phyloP scores from a whole-genome alignment of 495 filamentous ascomycete species.

The Aspergillus hancockii region DNA sequence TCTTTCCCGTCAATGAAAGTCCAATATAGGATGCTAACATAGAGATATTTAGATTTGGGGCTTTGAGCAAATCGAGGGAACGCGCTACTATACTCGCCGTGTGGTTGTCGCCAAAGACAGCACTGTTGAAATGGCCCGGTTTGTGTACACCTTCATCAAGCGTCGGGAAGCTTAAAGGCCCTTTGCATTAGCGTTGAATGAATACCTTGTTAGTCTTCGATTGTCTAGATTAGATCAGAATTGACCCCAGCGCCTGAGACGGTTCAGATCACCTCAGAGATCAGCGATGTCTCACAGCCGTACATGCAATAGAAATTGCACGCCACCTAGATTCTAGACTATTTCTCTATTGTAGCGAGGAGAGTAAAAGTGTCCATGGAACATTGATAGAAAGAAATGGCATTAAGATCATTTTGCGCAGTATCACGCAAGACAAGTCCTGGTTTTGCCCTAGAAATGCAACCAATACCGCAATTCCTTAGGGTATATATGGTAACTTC shows the following conservation, averaged over 20 bases:
- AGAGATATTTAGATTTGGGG: slow-evolving; percentile 56
- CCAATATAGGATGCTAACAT: not conserved
- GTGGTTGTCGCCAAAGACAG: slow-evolving; percentile 63
- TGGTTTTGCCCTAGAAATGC: not conserved
- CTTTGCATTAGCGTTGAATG: not conserved
- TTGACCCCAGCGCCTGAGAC: not conserved
- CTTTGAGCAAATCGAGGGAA: slow-evolving; percentile 57
- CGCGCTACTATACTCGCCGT: slow-evolving; percentile 68
- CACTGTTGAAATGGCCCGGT: slow-evolving; percentile 59
- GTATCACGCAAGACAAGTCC: not conserved
- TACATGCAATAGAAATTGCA: not conserved
- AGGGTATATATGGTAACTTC: not conserved
- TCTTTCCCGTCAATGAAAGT: not conserved
- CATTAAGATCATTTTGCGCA: not conserved
- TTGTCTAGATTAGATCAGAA: not conserved
- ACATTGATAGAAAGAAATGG: not conserved
- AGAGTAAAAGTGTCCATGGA: not conserved
- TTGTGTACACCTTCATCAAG: slow-evolving; percentile 70
- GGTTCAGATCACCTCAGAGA: not conserved
- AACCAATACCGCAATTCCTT: not conserved
- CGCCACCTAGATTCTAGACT: not conserved
- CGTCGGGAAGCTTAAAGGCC: not conserved
- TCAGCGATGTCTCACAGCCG: not conserved
- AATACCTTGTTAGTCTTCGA: not conserved
- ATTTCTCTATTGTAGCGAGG: not conserved